Evolutionary conservation across 495 filamentous ascomycete genomes (phyloP).

Genomic region (Sporormia fimetaria): DNA sequence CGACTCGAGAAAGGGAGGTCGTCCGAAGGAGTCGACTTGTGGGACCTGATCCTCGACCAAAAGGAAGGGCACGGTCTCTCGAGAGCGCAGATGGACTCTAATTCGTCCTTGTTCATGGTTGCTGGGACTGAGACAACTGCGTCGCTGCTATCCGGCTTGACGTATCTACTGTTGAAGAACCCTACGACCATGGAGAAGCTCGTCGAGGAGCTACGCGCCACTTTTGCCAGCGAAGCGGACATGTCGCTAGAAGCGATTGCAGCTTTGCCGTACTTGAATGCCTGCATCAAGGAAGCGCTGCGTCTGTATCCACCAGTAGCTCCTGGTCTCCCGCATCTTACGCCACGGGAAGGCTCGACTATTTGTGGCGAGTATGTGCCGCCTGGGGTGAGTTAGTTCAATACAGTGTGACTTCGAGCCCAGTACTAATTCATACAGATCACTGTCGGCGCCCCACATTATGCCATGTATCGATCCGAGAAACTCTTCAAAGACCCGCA

Average conservation of each 20-base stretch:
- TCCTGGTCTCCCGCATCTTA: constrained; percentile 15
- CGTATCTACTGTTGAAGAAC: constrained; percentile 41
- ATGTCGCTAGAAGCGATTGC: constrained; percentile 38
- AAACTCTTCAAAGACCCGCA: constrained; percentile 30
- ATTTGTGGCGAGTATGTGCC: constrained; percentile 28
- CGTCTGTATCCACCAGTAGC: constrained; percentile 26
- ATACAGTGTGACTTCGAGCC: too few species aligned
- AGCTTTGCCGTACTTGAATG: constrained; percentile 26
- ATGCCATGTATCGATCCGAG: constrained; percentile 30
- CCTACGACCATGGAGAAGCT: constrained; percentile 33
- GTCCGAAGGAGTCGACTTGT: constrained; percentile 18
- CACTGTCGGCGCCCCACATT: constrained; percentile 33
- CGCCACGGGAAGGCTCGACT: constrained; percentile 24
- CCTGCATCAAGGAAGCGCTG: constrained; percentile 27
- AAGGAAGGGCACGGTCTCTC: constrained; percentile 30
- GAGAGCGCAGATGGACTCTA: constrained; percentile 36
- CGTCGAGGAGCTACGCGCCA: constrained; percentile 36
- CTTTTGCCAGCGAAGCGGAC: constrained; percentile 33
- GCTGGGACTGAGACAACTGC: constrained; percentile 52
- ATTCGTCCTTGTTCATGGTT: constrained; percentile 32
- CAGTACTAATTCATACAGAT: constrained; percentile 26
- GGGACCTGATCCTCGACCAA: constrained; percentile 26
- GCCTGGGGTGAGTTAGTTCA: constrained; percentile 25
- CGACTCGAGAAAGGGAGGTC: constrained; percentile 22
- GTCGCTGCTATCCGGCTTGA: constrained; percentile 37